phyloP scores from a whole-genome alignment of 1,284 basidiomycete genomes.

The Cutaneotrichosporon sp. region DNA sequence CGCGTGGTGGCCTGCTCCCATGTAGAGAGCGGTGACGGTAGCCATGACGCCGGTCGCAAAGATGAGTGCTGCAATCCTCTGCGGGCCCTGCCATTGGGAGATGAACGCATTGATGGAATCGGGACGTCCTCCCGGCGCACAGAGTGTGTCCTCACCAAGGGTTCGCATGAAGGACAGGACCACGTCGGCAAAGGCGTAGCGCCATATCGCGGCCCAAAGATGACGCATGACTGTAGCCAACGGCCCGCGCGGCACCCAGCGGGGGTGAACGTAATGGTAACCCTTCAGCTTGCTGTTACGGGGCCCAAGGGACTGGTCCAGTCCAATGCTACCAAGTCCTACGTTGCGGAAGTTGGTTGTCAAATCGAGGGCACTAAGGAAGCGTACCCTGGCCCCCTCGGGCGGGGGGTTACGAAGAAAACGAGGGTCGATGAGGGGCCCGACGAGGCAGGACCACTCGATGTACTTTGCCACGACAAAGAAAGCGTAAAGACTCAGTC shows the following conservation, averaged over 20 bases:
- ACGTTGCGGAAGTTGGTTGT: conserved; percentile 37
- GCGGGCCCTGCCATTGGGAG: not conserved
- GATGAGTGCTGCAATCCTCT: not conserved
- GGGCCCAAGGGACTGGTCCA: conserved; percentile 15
- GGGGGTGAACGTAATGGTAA: not conserved
- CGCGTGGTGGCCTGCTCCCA: conserved; percentile 14
- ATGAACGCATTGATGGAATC: not conserved
- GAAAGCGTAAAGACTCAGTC: not conserved
- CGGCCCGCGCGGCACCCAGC: not conserved
- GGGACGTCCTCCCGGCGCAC: not conserved
- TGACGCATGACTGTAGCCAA: not conserved
- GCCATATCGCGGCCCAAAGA: not conserved
- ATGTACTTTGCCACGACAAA: not conserved
- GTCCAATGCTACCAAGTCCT: conserved; percentile 30
- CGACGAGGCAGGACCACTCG: not conserved
- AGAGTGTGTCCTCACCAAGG: not conserved
- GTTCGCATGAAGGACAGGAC: not conserved
- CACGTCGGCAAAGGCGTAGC: not conserved
- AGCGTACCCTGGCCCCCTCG: conserved; percentile 6
- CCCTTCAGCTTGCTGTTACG: conserved; percentile 6
- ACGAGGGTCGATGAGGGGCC: conserved; percentile 21
- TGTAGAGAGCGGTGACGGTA: conserved; percentile 29
- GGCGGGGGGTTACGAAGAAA: conserved; percentile 13
- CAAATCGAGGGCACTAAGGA: conserved; percentile 35
- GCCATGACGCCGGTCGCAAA: conserved; percentile 42